These are phyloP conservation scores for Lecanoromycetidae sp. DNA, from an alignment of 2,329 filamentous ascomycete genomes.

Conservation along the genomic window DNA sequence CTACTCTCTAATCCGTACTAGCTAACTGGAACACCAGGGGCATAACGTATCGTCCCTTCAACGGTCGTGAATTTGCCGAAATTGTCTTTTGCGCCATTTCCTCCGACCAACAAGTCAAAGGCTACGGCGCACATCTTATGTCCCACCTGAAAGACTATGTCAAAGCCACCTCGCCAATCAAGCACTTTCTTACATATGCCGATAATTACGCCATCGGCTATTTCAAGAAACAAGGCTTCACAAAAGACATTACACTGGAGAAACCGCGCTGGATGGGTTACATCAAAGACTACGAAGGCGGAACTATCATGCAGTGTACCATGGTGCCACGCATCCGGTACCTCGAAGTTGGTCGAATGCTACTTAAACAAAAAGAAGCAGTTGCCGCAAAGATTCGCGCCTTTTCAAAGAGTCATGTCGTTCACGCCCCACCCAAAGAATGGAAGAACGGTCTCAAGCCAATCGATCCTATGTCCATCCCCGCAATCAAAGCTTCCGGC, in stretches of 20 bases:
- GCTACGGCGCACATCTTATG: constrained; percentile 96
- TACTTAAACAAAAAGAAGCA: constrained; percentile 92
- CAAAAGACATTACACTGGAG: constrained; percentile 91
- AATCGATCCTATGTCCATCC: constrained; percentile 77
- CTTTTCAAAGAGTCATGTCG: constrained; percentile 74
- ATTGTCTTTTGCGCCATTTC: constrained; percentile 98
- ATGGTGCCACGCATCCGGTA: constrained; percentile 95
- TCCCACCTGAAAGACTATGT: constrained; percentile 96
- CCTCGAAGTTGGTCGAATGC: constrained; percentile 81
- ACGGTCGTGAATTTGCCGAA: constrained; percentile 83
- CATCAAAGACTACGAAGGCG: constrained; percentile 98
- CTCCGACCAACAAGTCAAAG: constrained; percentile 96
- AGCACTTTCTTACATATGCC: constrained; percentile 97
- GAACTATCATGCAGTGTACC: constrained; percentile 97
- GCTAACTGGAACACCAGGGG: constrained; percentile 43
- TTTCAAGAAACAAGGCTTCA: constrained; percentile 98
- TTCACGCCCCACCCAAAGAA: constrained; percentile 72
- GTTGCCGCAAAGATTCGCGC: constrained; percentile 91
- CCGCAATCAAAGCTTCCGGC: constrained; percentile 79
- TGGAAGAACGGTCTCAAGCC: constrained; percentile 61
- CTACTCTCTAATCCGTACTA: not conserved
- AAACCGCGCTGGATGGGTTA: constrained; percentile 96
- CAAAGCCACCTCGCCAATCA: constrained; percentile 88
- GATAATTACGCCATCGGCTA: constrained; percentile 99
- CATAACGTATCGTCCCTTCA: constrained; percentile 93